Evolutionary conservation across 495 filamentous ascomycete species (phyloP), one percentile per base, ranked within the genome.

Genomic region (Penicillium maclennaniae): DNA sequence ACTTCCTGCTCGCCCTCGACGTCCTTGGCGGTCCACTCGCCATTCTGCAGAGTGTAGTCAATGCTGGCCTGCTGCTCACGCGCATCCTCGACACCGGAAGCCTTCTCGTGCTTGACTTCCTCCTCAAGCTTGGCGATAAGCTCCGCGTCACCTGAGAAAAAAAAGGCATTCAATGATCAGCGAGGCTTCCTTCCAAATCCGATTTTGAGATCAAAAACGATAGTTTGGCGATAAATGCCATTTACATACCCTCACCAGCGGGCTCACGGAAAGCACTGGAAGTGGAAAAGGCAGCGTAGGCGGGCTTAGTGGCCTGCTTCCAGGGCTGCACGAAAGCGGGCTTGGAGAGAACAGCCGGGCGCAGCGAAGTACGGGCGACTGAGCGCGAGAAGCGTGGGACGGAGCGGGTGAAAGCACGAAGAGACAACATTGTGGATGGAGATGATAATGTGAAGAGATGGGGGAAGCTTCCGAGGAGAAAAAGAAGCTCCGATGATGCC

Each of bases 1-100:
- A 99, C 88, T 53, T 97, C 90, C 70, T 97, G 88, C 64, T 90
- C 79, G 53, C 92, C 92, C 38, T 84, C 77, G 31, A 76, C 79
- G 67, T 97, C 92, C 65, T 85, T 77, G 52, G 95, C 74, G 81
- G 71, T 56, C 72, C 72, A 77, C 43, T 69, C 91, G 77, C 79
- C 97, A 88, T 61, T 80, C 83, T 68, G 85, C 72, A 60, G 92
- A 79, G 83, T 95, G 90, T 52, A 84, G 73, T 59, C 83, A 77
- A 69, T 95, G 82, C 70, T 88, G 80, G 70, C 81, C 73, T 75
- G 90, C 81, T 72, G 84, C 79, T 73, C 56, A 16, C 70, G 61
- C 41, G 74, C 56, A 34, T 75, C 72, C 27, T 70, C 63, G 12
- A 66, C 57, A 42, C 67, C 67, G 40, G 67, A 71, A 45, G 63